phyloP scores from a whole-genome alignment of 345 rosid genomes.

The Brassica juncea region DNA sequence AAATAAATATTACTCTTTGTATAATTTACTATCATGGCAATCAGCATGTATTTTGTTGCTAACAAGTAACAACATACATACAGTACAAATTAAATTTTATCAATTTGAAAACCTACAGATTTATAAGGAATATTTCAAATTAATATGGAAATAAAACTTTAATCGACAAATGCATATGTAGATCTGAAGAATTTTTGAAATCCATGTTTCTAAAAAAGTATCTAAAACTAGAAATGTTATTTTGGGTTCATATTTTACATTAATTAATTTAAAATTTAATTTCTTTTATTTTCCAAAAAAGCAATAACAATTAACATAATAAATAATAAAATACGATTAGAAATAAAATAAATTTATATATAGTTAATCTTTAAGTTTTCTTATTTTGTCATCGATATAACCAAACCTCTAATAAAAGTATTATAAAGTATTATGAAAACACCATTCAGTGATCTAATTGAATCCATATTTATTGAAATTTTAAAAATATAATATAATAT shows the following conservation, averaged over 20 bases:
- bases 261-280: too few species aligned
- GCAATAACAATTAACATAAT: too few species aligned
- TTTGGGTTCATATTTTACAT: too few species aligned
- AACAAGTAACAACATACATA: not conserved
- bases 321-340: too few species aligned
- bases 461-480: not conserved
- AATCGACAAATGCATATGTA: not conserved
- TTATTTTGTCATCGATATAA: too few species aligned
- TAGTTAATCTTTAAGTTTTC: too few species aligned
- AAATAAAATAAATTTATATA: too few species aligned
- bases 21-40: not conserved
- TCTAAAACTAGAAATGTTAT: not conserved
- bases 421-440: not conserved
- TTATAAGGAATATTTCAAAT: not conserved
- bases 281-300: too few species aligned
- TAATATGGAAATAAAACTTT: not conserved
- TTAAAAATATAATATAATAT: not conserved
- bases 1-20: not conserved
- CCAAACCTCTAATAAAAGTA: too few species aligned
- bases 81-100: not conserved
- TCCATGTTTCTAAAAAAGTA: not conserved
- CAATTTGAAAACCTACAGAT: not conserved
- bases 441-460: not conserved
- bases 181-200: too few species aligned
- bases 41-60: not conserved